Evolutionary conservation across 257 asterid genomes (phyloP), one percentile per base, ranked within the genome.

Genomic region (Nemophila menziesii): DNA sequence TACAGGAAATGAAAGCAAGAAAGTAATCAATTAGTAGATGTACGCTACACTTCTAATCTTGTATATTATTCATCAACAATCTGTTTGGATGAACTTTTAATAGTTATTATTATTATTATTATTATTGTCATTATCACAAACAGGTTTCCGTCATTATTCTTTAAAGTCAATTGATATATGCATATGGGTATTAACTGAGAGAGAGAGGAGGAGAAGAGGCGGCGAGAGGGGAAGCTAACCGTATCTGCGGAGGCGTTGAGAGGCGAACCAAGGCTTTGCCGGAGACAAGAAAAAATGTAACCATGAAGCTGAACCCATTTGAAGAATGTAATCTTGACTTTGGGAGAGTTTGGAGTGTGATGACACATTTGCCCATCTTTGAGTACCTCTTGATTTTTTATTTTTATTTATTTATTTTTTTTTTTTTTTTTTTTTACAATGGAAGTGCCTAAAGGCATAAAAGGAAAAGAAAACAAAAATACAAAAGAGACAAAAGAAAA

Each of bases 181-280:
- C 19, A 27, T 8, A 17, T 2, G 16, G 20, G 13, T 24, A 16
- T 2, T 2, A 0, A 44, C 24, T 14, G 14, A 8, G 5, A 33
- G 44, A 37, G 14, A 43, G 29, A 42, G 44, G 7, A 37, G 12
- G 36, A 44, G 19, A 10, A 18, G 16, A 60, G 50, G 14, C 23
- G 45, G n/a, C 45, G 18, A n/a, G n/a, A n/a, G 0, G 26, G 13
- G 22, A 20, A 43, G 47, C 72, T 43, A 52, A 83, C 93, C 75
- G 48, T 65, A 72, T 71, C 66, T 56, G 27, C 57, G 71, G 67
- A 82, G 74, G 64, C 63, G 73, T 20, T 65, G 65, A 58, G 63
- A 33, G 37, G 67, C 21, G 42, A 49, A 55, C 72, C 54, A 73
- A 36, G 45, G 51, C 39, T 45, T 61, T 9, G 66, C 60, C 33